These are phyloP conservation scores for Hagleromyces aurorensis DNA, from an alignment of 805 yeast genomes.

Conservation along the genomic window DNA sequence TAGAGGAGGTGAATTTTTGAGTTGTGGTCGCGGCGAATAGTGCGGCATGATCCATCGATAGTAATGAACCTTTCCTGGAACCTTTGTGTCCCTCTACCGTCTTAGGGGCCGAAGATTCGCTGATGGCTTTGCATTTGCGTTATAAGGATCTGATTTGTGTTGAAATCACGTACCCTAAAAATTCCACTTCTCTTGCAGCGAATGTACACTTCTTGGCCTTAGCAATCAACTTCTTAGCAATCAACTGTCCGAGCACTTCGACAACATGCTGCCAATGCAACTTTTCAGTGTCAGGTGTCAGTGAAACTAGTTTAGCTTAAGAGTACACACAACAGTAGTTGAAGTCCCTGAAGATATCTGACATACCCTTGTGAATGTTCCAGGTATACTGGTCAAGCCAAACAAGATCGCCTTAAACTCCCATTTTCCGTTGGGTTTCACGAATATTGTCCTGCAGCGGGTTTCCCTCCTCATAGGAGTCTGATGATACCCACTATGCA, in stretches of 20 bases:
- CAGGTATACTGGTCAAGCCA: conserved; percentile 13
- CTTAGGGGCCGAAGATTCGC: conserved; percentile 5
- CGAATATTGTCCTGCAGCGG: conserved; percentile 6
- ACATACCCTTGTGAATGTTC: conserved; percentile 16
- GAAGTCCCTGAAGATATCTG: conserved; percentile 11
- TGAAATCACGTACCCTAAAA: conserved; percentile 8
- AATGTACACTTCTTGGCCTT: conserved; percentile 12
- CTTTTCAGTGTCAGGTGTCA: conserved; percentile 2
- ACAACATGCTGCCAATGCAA: conserved; percentile 13
- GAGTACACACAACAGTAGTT: conserved; percentile 10
- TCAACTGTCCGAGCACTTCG: conserved; percentile 5
- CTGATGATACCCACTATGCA: conserved; percentile 12
- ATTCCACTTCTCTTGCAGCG: conserved; percentile 6
- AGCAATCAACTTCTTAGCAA: conserved; percentile 6
- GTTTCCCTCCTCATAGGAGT: conserved; percentile 6
- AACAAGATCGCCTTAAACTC: conserved; percentile 15
- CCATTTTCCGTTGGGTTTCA: conserved; percentile 10
- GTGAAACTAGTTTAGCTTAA: conserved; percentile 12
- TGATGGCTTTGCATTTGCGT: conserved; percentile 13
- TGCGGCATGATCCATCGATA: conserved; percentile 11
- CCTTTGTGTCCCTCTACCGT: conserved; percentile 11
- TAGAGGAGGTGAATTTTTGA: too few relatives aligned
- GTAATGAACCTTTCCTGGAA: conserved; percentile 13
- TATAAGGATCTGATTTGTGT: conserved; percentile 8
- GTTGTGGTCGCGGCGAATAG: conserved; percentile 9